Percentiles rank a stretch among this genome's conserved stretches.
phyloP scores from a whole-genome alignment of 2,329 filamentous ascomycete genomes.

The Claviceps monticola region DNA sequence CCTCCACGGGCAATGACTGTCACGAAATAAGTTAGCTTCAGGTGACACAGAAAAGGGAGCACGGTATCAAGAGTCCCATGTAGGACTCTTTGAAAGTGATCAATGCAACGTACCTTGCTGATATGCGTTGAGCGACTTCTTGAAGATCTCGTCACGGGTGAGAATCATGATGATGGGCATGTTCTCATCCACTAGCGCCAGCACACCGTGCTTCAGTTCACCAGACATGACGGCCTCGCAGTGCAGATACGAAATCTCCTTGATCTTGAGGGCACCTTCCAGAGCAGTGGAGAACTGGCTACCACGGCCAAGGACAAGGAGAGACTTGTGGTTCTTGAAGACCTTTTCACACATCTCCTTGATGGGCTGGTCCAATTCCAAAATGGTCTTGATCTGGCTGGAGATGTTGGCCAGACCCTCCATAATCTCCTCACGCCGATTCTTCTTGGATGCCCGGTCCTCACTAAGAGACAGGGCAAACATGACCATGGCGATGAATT shows the following conservation, averaged over 20 bases:
- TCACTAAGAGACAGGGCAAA: constrained; percentile 93
- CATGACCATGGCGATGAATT: constrained; percentile 99
- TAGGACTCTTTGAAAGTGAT: too few relatives aligned
- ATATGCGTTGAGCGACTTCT: constrained; percentile 98
- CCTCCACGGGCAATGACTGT: constrained; percentile 90
- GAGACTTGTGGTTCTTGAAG: constrained; percentile 94
- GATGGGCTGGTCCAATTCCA: constrained; percentile 84
- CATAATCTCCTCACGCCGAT: constrained; percentile 90
- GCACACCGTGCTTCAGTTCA: constrained; percentile 96
- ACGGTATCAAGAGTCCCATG: neutral
- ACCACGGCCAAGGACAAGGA: constrained; percentile 85
- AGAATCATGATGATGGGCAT: constrained; percentile 99
- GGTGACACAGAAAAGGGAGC: neutral
- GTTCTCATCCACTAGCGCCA: constrained; percentile 95
- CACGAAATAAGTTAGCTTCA: neutral
- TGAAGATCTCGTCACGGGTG: constrained; percentile 89
- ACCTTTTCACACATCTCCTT: constrained; percentile 86
- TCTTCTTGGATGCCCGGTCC: constrained; percentile 87
- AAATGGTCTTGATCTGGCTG: constrained; percentile 79
- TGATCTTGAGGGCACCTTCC: constrained; percentile 97
- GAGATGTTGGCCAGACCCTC: constrained; percentile 80
- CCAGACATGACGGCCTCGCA: constrained; percentile 99
- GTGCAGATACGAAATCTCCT: constrained; percentile 99
- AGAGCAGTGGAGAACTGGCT: constrained; percentile 95
- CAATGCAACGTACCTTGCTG: constrained; percentile 59